Evolutionary conservation across 2,329 filamentous ascomycete species (phyloP), one percentile per base, ranked within the genome.

Genomic region (Botrytis sinoallii): DNA sequence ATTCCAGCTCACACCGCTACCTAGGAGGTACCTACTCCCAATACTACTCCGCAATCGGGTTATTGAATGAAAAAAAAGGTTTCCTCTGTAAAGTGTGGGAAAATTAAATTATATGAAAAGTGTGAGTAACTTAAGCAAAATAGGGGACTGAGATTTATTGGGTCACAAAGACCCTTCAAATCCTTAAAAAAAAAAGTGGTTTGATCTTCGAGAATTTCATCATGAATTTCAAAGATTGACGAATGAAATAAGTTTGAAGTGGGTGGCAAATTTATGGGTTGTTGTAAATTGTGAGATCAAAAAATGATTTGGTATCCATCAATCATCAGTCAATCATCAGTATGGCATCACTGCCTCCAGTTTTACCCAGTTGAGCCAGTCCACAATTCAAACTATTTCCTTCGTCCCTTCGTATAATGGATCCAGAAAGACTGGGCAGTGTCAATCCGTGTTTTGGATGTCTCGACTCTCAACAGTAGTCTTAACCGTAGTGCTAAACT

Each of bases 1-100:
- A 40, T 40, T 63, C 60, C 59, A 61, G 25, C 60, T 63, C 60
- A 63, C 60, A 63, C 60, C 60, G 60, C 60, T n/a, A 40, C 60
- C 60, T 63, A 40, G 52, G 52, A 52, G 48, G 48, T 52, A n/a
- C 32, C 32, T 25, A n/a, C 20, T 25, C 59, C 59, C 20, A 38
- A 61, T n/a, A 52, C 20, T 63, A 61, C 59, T n/a, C 59, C 59
- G 35, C 35, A 61, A n/a, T 8, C 59, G 22, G 35, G 22, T 40
- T n/a, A 16, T 18, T 61, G 12, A 61, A 25, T 16, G 32, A 61
- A 38, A 61, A 25, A 38, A 61, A 8, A 16, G 25, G 25, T 52
- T n/a, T 52, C n/a, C 25, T 52, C 48, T 52, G 48, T 14, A n/a
- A 5, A n/a, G 59, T 40, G 59, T 61, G 22, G 35, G 59, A 61